These are phyloP conservation scores for Keithomyces neogunnii DNA, from an alignment of 2,329 filamentous ascomycete genomes.

Conservation along the genomic window DNA sequence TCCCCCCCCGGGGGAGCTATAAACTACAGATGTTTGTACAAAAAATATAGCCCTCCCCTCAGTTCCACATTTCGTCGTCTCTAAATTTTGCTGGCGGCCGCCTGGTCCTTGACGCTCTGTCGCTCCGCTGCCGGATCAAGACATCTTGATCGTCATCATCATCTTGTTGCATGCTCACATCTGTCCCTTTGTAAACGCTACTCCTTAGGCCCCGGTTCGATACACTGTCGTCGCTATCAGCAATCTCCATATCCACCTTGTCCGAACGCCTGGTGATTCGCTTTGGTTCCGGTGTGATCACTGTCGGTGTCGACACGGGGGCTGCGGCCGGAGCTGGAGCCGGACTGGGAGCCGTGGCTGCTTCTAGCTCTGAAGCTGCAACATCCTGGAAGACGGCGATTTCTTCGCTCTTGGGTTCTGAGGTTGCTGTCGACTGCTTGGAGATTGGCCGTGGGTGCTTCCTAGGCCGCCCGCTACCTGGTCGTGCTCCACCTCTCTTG, in stretches of 20 bases:
- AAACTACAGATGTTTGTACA: no score
- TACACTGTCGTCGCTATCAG: conserved; percentile 19
- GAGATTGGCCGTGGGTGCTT: conserved; percentile 23
- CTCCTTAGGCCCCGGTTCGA: neutral
- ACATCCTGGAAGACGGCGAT: neutral
- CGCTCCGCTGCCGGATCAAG: conserved; percentile 17
- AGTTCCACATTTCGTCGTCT: conserved; percentile 21
- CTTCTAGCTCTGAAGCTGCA: neutral
- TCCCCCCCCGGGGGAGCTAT: no score
- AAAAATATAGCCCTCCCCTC: neutral
- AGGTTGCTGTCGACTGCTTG: neutral
- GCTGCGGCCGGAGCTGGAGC: neutral
- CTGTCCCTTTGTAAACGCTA: neutral
- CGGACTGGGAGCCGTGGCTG: neutral
- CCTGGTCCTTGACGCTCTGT: conserved; percentile 21
- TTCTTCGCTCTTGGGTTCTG: conserved; percentile 3
- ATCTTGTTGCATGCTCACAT: conserved; percentile 7
- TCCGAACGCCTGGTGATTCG: neutral
- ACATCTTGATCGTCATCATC: conserved; percentile 24
- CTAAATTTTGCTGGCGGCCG: conserved; percentile 27
- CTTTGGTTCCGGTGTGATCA: conserved; percentile 1
- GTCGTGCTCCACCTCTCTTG: conserved; percentile 29
- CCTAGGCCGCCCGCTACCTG: conserved; percentile 30
- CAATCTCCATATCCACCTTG: conserved; percentile 15
- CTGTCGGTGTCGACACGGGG: neutral